phyloP scores from a whole-genome alignment of 2,329 filamentous ascomycete genomes.

The Penicillium sp. region DNA sequence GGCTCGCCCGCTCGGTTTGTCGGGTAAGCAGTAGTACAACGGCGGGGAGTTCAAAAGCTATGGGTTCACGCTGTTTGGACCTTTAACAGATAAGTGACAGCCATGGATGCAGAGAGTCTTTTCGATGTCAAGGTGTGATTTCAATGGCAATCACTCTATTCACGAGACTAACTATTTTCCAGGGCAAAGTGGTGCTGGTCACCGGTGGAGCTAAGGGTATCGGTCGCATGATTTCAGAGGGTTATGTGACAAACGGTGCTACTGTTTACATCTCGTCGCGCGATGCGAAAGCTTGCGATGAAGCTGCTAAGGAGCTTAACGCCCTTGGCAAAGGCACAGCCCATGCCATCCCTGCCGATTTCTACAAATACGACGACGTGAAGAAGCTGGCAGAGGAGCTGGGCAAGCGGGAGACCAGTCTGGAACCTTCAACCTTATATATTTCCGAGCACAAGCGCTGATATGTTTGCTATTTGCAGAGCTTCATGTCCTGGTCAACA shows the following conservation, averaged over 20 bases:
- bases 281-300: slow-evolving; percentile 47
- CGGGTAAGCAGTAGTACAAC: slow-evolving; percentile 18
- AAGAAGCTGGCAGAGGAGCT: slow-evolving; percentile 46
- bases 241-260: slow-evolving; percentile 49
- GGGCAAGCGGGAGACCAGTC: slow-evolving; percentile 49
- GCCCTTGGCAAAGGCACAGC: slow-evolving; percentile 49
- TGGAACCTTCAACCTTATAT: slow-evolving; percentile 43
- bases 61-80: slow-evolving; percentile 5
- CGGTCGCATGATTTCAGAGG: slow-evolving; percentile 52
- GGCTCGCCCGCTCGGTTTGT: slow-evolving; percentile 23
- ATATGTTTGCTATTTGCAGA: slow-evolving; percentile 27
- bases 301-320: slow-evolving; percentile 46
- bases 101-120: slow-evolving; percentile 52
- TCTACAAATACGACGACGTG: slow-evolving; percentile 50
- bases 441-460: slow-evolving; percentile 1
- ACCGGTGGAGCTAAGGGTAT: slow-evolving; percentile 49
- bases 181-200: slow-evolving; percentile 46
- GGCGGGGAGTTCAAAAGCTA: slow-evolving; percentile 8
- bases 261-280: slow-evolving; percentile 51
- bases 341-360: slow-evolving; percentile 47
- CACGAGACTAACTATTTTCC: slow-evolving; percentile 6
- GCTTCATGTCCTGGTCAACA: slow-evolving; percentile 48
- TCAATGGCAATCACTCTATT: slow-evolving; percentile 47
- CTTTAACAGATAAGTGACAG: slow-evolving; percentile 1
- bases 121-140: slow-evolving; percentile 55